phyloP scores from a whole-genome alignment of 768 basidiomycete genomes.

The Xerocomellus amylosporus region DNA sequence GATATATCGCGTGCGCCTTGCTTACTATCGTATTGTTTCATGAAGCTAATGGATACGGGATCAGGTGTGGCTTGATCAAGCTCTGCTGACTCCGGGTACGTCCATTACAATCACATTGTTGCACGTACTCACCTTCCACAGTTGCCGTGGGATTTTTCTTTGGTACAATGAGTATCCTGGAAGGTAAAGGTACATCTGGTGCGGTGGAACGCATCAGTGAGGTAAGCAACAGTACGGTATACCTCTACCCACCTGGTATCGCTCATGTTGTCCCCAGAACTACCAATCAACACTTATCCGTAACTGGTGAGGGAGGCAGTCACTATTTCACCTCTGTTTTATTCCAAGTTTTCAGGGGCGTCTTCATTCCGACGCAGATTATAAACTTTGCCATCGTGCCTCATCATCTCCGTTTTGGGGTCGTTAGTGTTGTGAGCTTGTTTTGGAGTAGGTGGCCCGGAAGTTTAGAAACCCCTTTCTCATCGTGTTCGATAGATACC shows the following conservation, averaged over 20 bases:
- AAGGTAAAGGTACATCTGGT: slow-evolving; percentile 60
- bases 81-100: slow-evolving; percentile 66
- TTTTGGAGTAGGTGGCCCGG: slow-evolving; percentile 67
- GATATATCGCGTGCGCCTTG: slow-evolving; percentile 53
- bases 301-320: slow-evolving; percentile 55
- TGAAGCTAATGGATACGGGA: background rate
- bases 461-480: slow-evolving; percentile 1
- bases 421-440: slow-evolving; percentile 73
- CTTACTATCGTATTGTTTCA: background rate
- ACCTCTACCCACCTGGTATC: background rate
- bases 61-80: slow-evolving; percentile 82
- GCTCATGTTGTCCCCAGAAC: slow-evolving; percentile 39
- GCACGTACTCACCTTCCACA: slow-evolving; percentile 14
- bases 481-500: slow-evolving; percentile 42
- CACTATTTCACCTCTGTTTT: background rate
- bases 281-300: slow-evolving; percentile 72
- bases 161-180: slow-evolving; percentile 74
- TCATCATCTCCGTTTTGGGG: slow-evolving; percentile 69
- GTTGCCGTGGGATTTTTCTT: slow-evolving; percentile 57
- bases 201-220: slow-evolving; percentile 46
- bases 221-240: slow-evolving; percentile 18
- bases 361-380: slow-evolving; percentile 73
- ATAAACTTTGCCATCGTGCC: slow-evolving; percentile 80
- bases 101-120: slow-evolving; percentile 3
- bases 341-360: slow-evolving; percentile 43